These are phyloP conservation scores for Dactylellina drechsleri DNA, from an alignment of 2,329 filamentous ascomycete genomes.

Conservation along the genomic window DNA sequence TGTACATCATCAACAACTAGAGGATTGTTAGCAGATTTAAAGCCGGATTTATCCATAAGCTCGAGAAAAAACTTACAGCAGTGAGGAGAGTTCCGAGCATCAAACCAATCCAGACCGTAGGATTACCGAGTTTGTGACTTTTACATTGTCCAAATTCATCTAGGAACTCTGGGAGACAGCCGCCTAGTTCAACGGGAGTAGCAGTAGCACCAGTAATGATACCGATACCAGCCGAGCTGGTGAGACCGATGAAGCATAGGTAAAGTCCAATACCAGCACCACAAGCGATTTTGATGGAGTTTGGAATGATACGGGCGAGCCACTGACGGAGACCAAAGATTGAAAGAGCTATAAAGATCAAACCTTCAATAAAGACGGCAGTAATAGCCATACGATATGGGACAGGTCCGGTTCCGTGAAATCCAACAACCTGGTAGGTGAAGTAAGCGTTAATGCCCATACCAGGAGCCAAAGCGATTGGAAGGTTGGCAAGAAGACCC, in stretches of 20 bases:
- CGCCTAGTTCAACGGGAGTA: conserved; percentile 79
- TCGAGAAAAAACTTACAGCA: conserved; percentile 64
- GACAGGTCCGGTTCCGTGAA: conserved; percentile 76
- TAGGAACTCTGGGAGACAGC: conserved; percentile 72
- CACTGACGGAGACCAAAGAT: conserved; percentile 85
- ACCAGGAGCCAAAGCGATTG: conserved; percentile 76
- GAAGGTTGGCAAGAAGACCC: conserved; percentile 83
- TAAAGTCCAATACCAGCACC: conserved; percentile 88
- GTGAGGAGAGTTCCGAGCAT: conserved; percentile 86
- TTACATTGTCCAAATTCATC: conserved; percentile 66
- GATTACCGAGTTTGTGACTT: conserved; percentile 79
- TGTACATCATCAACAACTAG: conserved; percentile 65
- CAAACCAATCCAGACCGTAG: conserved; percentile 87
- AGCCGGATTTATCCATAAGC: not conserved
- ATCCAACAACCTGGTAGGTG: conserved; percentile 79
- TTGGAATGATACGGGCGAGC: conserved; percentile 83
- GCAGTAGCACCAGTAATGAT: conserved; percentile 74
- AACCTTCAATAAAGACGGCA: conserved; percentile 88
- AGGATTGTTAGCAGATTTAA: not conserved
- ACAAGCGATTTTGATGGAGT: conserved; percentile 85
- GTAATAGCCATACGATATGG: conserved; percentile 81
- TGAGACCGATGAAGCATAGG: conserved; percentile 72
- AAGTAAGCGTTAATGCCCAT: conserved; percentile 91
- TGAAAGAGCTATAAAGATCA: conserved; percentile 83
- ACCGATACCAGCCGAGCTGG: conserved; percentile 84